These are phyloP conservation scores for Microglena sp. DNA, from an alignment of 139 green algal genomes.

Conservation along the genomic window DNA sequence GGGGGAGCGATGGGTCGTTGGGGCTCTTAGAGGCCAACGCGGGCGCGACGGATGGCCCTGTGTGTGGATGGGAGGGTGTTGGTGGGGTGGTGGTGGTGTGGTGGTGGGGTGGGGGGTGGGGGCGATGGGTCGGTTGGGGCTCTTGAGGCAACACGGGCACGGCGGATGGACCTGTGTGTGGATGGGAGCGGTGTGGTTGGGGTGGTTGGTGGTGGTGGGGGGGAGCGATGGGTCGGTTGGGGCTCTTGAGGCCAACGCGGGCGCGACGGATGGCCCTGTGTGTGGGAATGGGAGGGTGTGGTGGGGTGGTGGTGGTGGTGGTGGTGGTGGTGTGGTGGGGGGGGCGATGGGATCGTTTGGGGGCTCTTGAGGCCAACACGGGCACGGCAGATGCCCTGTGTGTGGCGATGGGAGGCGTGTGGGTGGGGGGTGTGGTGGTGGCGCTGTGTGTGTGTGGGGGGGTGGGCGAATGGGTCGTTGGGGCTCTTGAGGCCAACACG, in stretches of 20 bases:
- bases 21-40: constrained; percentile 97
- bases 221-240: constrained; percentile 92
- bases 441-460: no score
- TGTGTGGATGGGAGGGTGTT: no score
- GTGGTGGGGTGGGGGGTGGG: no score
- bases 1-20: constrained; percentile 94
- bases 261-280: constrained; percentile 93
- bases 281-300: no score
- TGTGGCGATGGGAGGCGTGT: no score
- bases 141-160: constrained; percentile 93
- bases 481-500: constrained; percentile 97
- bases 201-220: no score
- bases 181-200: no score
- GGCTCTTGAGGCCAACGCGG: constrained; percentile 96
- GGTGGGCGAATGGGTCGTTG: constrained; percentile 95
- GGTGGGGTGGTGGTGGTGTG: no score
- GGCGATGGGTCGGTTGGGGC: no score
- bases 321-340: no score
- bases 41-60: constrained; percentile 90
- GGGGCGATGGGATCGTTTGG: constrained; percentile 91
- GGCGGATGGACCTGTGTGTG: constrained; percentile 92
- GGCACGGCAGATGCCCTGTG: constrained; percentile 89
- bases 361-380: constrained; percentile 97
- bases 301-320: no score
- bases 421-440: no score